Evolutionary conservation across 1,139 yeast species (phyloP), one percentile per base, ranked within the genome.

Genomic region (Protomyces inouyei): DNA sequence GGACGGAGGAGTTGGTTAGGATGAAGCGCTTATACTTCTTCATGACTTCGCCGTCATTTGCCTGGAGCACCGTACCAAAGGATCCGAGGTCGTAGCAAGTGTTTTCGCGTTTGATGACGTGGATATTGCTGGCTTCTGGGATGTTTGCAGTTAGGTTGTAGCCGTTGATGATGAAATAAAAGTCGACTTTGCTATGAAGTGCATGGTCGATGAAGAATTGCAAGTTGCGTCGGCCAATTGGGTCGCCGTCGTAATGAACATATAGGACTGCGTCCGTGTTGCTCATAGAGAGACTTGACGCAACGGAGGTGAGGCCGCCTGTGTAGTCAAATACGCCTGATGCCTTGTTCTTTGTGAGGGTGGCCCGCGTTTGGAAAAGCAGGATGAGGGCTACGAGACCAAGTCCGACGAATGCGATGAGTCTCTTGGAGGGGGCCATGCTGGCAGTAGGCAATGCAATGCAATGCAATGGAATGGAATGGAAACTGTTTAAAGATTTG

Each of bases 171-270:
- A 59, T 52, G 52, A 59, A 52, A 38, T 40, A 28, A 18, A 59
- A 59, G 21, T 59, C 63, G 21, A 43, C 43, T 51, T 59, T 59
- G 57, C 28, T 38, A 32, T 59, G 63, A 23, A 59, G 45, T 10
- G 52, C 63, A 25, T 59, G 63, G 10, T 59, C 36, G 45, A 59
- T 32, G 43, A 59, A 59, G 52, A 59, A 59, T 18, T 59, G 36
- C 21, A 59, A 21, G 12, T 59, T 59, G 25, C 38, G 23, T n/a
- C 40, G 16, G 16, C 55, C 61, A 16, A 51, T 48, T 28, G 43
- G 43, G 43, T 37, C 56, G 14, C 48, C 43, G 32, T 57, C 61
- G 56, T 57, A 52, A 37, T 57, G 52, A 1, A 37, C 61, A 57
- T 57, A 57, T 23, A 57, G 21, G 28, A 57, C 43, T 14, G 16